Conservation (phyloP, 2,329 filamentous ascomycete genomes). For the Ophiosphaerella narmari region DNA sequence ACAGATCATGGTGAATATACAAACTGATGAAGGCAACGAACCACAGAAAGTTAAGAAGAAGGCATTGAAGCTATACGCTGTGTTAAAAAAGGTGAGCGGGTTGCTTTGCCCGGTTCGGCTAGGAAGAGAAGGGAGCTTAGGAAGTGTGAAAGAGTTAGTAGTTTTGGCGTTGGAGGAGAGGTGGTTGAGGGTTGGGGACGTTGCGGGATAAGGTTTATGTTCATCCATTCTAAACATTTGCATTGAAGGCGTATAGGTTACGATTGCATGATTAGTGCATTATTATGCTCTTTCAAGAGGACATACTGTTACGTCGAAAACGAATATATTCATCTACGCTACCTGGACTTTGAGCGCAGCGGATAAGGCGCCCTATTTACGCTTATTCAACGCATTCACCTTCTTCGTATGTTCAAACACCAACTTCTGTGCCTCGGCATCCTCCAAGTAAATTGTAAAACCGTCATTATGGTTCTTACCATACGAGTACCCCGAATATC, state of each 20-base stretch:
- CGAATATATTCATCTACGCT: no score
- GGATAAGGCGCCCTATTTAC: background rate
- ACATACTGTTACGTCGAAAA: no score
- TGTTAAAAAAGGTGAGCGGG: constrained; percentile 43
- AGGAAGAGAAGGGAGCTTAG: constrained; percentile 22
- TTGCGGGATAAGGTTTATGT: constrained; percentile 17
- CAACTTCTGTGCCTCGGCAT: constrained; percentile 24
- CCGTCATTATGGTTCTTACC: constrained; percentile 61
- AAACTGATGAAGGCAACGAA: constrained; percentile 3
- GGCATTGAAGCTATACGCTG: constrained; percentile 44
- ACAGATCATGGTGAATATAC: constrained; percentile 19
- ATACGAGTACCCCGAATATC: constrained; percentile 57
- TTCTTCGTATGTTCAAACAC: constrained; percentile 28
- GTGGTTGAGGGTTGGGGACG: constrained; percentile 43
- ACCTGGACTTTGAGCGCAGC: no score
- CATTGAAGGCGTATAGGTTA: no score
- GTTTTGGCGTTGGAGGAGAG: constrained; percentile 38
- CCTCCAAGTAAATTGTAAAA: constrained; percentile 61
- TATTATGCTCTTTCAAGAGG: no score
- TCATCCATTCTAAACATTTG: no score
- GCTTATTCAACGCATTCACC: constrained; percentile 25
- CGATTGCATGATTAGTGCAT: no score
- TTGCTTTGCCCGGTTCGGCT: constrained; percentile 47
- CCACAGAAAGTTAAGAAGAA: constrained; percentile 37
- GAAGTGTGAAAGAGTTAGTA: constrained; percentile 42